Conservation (phyloP, 2,329 filamentous ascomycete species). For the Fusarium sp. region DNA sequence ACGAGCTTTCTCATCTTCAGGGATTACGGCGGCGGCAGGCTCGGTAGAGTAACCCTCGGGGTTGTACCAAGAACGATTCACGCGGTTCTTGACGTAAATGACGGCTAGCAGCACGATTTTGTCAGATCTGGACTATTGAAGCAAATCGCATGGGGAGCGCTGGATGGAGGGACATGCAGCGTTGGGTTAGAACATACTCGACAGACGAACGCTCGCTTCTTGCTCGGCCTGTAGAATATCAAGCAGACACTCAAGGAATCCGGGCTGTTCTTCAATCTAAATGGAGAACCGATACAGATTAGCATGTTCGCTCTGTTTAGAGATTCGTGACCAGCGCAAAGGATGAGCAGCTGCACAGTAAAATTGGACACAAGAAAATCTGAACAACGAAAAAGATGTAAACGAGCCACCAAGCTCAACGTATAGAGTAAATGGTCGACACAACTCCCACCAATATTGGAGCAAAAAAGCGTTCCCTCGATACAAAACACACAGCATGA, state of each 20-base stretch:
- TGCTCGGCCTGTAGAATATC: constrained; percentile 92
- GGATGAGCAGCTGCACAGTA: constrained; percentile 25
- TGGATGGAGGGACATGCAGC: constrained; percentile 8
- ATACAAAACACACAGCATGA: constrained; percentile 28
- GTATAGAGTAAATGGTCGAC: constrained; percentile 1
- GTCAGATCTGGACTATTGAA: constrained; percentile 32
- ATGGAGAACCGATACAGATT: constrained; percentile 31
- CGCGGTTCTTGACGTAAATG: constrained; percentile 97
- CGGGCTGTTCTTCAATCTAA: constrained; percentile 88
- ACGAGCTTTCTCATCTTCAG: constrained; percentile 87
- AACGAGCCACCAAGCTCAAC: neutral
- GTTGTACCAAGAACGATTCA: constrained; percentile 89
- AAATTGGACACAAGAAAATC: constrained; percentile 22
- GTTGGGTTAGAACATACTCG: constrained; percentile 71
- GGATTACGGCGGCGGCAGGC: constrained; percentile 68
- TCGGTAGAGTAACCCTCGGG: constrained; percentile 79
- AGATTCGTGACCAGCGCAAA: constrained; percentile 27
- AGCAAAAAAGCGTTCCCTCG: constrained; percentile 18
- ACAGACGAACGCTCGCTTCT: constrained; percentile 84
- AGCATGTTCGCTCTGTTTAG: constrained; percentile 22
- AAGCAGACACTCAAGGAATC: constrained; percentile 90
- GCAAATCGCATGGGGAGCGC: constrained; percentile 41
- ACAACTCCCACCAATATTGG: neutral
- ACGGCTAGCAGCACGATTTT: constrained; percentile 69
- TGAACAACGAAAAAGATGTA: constrained; percentile 3